A percentile compares a stretch with the other conserved stretches of the same genome.
Evolutionary conservation across 208 protist species (phyloP).

Genomic region (Trypanosoma avium): DNA sequence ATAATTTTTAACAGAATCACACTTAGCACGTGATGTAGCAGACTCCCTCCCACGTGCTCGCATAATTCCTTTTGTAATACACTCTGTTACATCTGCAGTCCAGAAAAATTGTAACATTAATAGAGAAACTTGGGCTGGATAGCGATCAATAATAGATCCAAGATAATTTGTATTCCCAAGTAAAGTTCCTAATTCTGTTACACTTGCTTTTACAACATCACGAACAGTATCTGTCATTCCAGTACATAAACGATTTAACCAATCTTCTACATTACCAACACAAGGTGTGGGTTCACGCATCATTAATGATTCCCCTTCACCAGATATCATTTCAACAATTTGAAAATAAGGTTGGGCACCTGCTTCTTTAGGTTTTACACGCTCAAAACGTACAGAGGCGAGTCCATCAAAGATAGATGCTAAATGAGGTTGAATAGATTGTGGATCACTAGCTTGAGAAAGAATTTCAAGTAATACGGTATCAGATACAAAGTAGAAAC

Average conservation of each 20-base stretch:
- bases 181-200: conserved; percentile 86
- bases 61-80: conserved; percentile 88
- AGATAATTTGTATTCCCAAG: conserved; percentile 85
- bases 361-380: conserved; percentile 90
- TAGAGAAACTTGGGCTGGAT: conserved; percentile 94
- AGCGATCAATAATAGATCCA: conserved; percentile 92
- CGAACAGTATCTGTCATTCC: conserved; percentile 92
- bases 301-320: conserved; percentile 86
- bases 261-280: conserved; percentile 94
- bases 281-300: conserved; percentile 90
- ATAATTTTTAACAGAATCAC: conserved; percentile 89
- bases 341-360: conserved; percentile 89
- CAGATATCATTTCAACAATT: conserved; percentile 91
- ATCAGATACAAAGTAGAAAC: conserved; percentile 99
- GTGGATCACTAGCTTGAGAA: conserved; percentile 93
- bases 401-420: conserved; percentile 94
- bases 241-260: conserved; percentile 90
- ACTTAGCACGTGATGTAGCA: conserved; percentile 71
- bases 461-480: conserved; percentile 97
- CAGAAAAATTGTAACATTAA: conserved; percentile 97
- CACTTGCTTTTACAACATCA: conserved; percentile 87
- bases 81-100: conserved; percentile 95
- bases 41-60: conserved; percentile 76
- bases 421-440: conserved; percentile 95
- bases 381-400: conserved; percentile 88